Evolutionary conservation across 2,329 filamentous ascomycete species (phyloP).

Genomic region (Neofusicoccum sp.): DNA sequence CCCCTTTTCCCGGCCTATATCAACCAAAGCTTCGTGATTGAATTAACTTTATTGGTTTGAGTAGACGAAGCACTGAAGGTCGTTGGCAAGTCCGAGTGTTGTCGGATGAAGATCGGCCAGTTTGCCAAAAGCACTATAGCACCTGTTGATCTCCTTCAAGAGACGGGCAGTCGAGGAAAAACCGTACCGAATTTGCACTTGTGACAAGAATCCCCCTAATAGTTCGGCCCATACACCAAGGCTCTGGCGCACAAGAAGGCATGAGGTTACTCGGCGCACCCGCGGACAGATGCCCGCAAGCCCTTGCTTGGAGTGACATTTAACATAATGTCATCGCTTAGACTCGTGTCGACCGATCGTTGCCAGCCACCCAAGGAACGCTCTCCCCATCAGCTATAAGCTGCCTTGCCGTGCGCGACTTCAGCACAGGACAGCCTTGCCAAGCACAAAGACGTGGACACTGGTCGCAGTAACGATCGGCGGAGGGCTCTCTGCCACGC

Average conservation of each 20-base stretch:
- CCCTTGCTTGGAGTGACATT: background rate
- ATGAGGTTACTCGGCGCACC: background rate
- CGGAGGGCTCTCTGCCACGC: background rate
- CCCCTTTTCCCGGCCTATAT: too few relatives aligned
- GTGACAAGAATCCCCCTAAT: background rate
- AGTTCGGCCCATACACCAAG: background rate
- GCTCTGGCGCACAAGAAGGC: background rate
- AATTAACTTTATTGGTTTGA: slow-evolving; percentile 2
- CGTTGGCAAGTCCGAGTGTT: background rate
- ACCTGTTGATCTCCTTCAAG: background rate
- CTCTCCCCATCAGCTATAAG: too few relatives aligned
- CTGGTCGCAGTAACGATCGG: background rate
- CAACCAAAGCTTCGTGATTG: too few relatives aligned
- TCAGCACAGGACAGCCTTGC: too few relatives aligned
- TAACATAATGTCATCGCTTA: background rate
- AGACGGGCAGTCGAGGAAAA: background rate
- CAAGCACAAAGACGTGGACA: background rate
- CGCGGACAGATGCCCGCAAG: background rate
- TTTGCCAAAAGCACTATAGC: background rate
- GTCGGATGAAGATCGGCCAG: slow-evolving; percentile 1
- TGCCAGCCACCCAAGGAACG: too few relatives aligned
- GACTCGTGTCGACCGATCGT: too few relatives aligned
- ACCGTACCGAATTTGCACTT: background rate
- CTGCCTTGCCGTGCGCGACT: too few relatives aligned
- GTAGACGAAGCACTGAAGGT: background rate